Conservation (phyloP, 371 early-diverging fungal species). For the Dinochytrium kinnereticum region DNA sequence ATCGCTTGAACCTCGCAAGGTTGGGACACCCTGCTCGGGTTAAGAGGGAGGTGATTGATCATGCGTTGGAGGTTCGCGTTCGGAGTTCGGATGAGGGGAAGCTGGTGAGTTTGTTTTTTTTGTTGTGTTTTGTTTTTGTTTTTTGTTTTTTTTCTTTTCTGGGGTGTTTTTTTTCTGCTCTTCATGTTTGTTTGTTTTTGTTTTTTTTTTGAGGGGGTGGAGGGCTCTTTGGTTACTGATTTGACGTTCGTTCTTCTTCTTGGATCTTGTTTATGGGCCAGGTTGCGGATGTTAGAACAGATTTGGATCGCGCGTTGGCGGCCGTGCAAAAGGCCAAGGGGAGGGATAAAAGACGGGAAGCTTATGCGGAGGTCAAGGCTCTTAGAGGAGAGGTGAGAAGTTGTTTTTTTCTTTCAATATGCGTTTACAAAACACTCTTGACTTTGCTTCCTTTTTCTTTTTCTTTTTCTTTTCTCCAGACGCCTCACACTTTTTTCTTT, state of each 20-base stretch:
- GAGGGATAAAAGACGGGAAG: constrained; percentile 66
- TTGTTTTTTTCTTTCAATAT: constrained; percentile 15
- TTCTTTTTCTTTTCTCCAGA: not conserved
- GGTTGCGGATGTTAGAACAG: constrained; percentile 69
- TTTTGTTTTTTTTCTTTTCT: not conserved
- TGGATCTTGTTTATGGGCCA: too few species aligned
- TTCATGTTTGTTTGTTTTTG: not conserved
- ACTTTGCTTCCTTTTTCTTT: too few species aligned
- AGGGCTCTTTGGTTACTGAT: too few species aligned
- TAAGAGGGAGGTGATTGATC: constrained; percentile 67
- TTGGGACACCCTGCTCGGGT: constrained; percentile 89
- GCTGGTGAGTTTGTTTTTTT: constrained; percentile 59
- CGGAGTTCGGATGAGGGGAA: constrained; percentile 72
- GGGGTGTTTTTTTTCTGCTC: not conserved
- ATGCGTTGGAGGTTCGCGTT: constrained; percentile 71
- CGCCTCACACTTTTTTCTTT: not conserved
- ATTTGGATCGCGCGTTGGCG: constrained; percentile 75
- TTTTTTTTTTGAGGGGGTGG: not conserved
- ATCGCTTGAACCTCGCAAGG: constrained; percentile 72
- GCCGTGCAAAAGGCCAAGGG: constrained; percentile 68
- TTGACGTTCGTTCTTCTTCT: too few species aligned
- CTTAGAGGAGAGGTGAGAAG: constrained; percentile 67
- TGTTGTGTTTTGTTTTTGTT: not conserved
- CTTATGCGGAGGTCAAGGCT: constrained; percentile 72
- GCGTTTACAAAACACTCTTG: not conserved